Evolutionary conservation across 371 early-diverging fungal species (phyloP), one percentile per base, ranked within the genome.

Genomic region (Actinomucor elegans): DNA sequence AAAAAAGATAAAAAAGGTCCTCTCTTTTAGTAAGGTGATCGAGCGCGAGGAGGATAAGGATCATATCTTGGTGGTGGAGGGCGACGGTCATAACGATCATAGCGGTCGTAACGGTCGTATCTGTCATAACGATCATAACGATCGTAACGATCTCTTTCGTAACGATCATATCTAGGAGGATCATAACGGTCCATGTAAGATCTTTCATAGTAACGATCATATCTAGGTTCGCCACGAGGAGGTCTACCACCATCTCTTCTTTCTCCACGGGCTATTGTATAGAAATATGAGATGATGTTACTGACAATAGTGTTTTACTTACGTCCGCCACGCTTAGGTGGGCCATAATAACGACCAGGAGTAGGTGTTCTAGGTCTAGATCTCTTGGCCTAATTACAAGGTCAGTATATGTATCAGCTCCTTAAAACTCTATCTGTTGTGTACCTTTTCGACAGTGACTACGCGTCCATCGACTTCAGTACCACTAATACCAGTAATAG

Each of bases 331-430:
- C 85, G 79, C 49, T 85, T 88, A 35, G 90, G 87, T n/a, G 89
- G 89, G 7, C 94, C 94, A 69, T 82, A 80, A 75, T 93, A 93
- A 40, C 84, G 85, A 40, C 94, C 94, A 49, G 94, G 94, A 43
- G 94, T 93, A 18, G 94, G 94, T 29, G 90, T 85, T 55, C 94
- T 77, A 17, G 92, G 87, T 46, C 85, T 71, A 21, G 81, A 75
- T 38, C 94, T 77, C 57, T 81, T 84, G 14, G 94, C 92, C 81
- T n/a, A n/a, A n/a, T n/a, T n/a, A n/a, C n/a, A n/a, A n/a, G n/a
- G n/a, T n/a, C n/a, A n/a, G n/a, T n/a, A n/a, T n/a, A n/a, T n/a
- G n/a, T n/a, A n/a, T n/a, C n/a, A n/a, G n/a, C n/a, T n/a, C n/a
- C n/a, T n/a, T n/a, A n/a, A n/a, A n/a, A n/a, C n/a, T n/a, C n/a